Base-by-base conservation (phyloP, 2,329 filamentous ascomycete genomes). In the Chrysoporthe puriensis region DNA sequence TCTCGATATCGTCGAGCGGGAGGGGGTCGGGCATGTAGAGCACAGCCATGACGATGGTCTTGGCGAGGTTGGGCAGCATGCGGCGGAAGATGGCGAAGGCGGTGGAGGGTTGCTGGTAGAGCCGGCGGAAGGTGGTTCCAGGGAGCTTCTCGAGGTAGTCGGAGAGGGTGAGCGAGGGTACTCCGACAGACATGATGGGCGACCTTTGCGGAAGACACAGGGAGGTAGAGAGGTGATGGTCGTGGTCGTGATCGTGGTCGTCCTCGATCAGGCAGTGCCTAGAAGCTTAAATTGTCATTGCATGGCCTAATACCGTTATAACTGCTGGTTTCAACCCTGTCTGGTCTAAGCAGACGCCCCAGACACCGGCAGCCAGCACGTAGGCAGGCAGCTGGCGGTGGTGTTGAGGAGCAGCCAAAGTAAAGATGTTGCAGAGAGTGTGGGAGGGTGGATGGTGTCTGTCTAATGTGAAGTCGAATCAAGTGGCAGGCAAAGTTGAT, bases 61-160 rank as follows among this genome's bases (percentile, higher is more conserved):
- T 98, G 73, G 96, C 95, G 70, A 98, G 82, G 76, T 96, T 92
- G 67, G 96, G 93, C 68, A 99, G 87, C 94, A 99, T 97, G 81
- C 96, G 94, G 73, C 96, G 89, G 79, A 98, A 98, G 75, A 99
- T 94, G 72, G 96, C 96, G 72, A 99, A 89, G 48, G 94, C 92
- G 1, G 96, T 97, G 54, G 95, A 97, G 42, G 96, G 96, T 83
- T 97, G 94, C 81, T 94, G 91, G 84, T 99, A 99, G 58, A 99
- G 86, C 79, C 93, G 91, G 77, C 89, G 88, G 79, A 98, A 97
- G 46, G 93, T 96, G 54, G 92, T 93, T 71, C 94, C 93, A 62
- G 92, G 92, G 75, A 97, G 90, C 77, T 90, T 89, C 85, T 98
- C 94, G 77, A 98, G 90, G 81, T 97, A 98, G 77, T 97, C 94